phyloP scores from a whole-genome alignment of 140 eudicot species.

The Ambrosia hybrid region DNA sequence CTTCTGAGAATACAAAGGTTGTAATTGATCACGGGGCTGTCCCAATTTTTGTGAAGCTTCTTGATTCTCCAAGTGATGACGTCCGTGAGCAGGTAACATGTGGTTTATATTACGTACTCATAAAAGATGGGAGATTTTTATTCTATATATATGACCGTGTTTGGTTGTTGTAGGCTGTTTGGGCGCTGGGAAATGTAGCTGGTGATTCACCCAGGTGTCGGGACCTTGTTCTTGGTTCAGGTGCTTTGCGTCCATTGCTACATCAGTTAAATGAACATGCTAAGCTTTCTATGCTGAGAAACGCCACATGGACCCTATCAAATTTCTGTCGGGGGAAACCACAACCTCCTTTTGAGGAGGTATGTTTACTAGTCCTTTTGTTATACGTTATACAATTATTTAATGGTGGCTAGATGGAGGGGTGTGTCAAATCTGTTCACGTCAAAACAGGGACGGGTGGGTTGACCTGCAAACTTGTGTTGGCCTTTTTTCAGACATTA shows the following conservation, averaged over 20 bases:
- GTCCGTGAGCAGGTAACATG: constrained; percentile 80
- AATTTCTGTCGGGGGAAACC: constrained; percentile 95
- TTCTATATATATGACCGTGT: constrained; percentile 2
- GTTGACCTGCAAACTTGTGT: background rate
- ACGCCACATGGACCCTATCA: constrained; percentile 93
- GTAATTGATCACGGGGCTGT: constrained; percentile 88
- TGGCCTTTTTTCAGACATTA: background rate
- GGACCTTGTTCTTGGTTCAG: constrained; percentile 80
- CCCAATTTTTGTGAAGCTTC: constrained; percentile 83
- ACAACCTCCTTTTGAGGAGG: constrained; percentile 90
- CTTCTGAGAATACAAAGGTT: constrained; percentile 76
- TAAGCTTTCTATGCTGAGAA: constrained; percentile 88
- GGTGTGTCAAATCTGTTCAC: background rate
- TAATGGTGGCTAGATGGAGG: background rate
- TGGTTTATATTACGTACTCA: background rate
- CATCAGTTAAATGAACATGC: constrained; percentile 77
- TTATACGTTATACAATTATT: background rate
- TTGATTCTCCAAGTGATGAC: constrained; percentile 79
- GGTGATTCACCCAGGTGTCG: constrained; percentile 93
- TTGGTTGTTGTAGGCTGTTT: constrained; percentile 63
- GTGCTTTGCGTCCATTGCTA: constrained; percentile 75
- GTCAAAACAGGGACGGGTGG: background rate
- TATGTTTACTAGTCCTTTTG: constrained; percentile 14
- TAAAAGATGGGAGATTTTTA: background rate
- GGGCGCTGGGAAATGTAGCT: constrained; percentile 95